Conservation (phyloP, 441 rosid genomes). For the Croton laevigatus region DNA sequence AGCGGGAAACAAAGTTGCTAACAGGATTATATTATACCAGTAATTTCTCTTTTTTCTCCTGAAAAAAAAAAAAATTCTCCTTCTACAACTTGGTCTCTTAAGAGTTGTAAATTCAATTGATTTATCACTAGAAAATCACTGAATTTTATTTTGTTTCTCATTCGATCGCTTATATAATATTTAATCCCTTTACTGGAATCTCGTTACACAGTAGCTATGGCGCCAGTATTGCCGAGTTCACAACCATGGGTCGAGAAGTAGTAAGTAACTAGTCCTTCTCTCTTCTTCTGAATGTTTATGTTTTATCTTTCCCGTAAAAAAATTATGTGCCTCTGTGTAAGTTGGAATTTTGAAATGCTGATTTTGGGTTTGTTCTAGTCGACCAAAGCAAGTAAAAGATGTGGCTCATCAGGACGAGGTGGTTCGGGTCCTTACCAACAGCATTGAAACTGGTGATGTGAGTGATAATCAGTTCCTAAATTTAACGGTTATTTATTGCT, state of each 20-base stretch:
- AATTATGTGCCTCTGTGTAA: not conserved
- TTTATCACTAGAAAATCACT: no score
- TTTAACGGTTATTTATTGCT: not conserved
- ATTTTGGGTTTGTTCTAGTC: slow-evolving; percentile 35
- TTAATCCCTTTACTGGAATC: no score
- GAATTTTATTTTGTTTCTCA: no score
- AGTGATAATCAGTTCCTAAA: not conserved
- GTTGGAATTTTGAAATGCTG: not conserved
- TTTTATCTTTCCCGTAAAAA: not conserved
- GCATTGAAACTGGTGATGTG: slow-evolving; percentile 77
- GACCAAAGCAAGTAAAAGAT: slow-evolving; percentile 90
- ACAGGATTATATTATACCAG: no score
- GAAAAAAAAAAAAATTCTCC: no score
- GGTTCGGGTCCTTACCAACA: slow-evolving; percentile 93
- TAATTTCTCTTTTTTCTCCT: no score
- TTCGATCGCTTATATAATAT: no score
- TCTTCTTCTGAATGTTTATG: not conserved
- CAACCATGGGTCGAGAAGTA: slow-evolving; percentile 99
- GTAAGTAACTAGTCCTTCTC: slow-evolving; percentile 31
- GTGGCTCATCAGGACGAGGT: slow-evolving; percentile 98
- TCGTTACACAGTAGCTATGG: slow-evolving; percentile 39
- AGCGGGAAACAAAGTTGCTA: no score
- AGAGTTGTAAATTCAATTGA: no score
- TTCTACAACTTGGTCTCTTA: no score
- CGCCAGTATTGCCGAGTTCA: slow-evolving; percentile 78